Conservation (phyloP, 305 asterid genomes). For the Fraxinus velutina region DNA sequence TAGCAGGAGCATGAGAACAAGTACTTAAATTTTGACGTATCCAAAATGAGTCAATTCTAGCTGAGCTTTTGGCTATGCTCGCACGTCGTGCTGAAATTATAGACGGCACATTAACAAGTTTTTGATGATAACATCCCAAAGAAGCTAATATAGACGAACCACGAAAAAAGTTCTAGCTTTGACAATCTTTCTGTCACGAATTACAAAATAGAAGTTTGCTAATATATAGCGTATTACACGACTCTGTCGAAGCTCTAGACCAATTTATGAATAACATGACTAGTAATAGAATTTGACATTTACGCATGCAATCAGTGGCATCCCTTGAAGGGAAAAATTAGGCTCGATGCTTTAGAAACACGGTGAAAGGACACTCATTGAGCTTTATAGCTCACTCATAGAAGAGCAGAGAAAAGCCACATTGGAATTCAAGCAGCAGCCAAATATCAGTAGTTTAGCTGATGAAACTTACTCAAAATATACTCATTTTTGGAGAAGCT, state of each 20-base stretch:
- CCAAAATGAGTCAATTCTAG: background rate
- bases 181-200: background rate
- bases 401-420: background rate
- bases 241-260: background rate
- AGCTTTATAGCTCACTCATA: background rate
- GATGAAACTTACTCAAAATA: background rate
- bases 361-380: background rate
- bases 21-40: background rate
- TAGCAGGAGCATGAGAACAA: background rate
- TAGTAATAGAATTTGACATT: background rate
- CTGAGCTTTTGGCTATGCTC: background rate
- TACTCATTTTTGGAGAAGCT: background rate
- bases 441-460: background rate
- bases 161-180: background rate
- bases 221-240: background rate
- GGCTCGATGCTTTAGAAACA: background rate
- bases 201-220: background rate
- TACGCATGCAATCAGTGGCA: background rate
- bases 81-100: background rate
- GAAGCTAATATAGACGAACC: background rate
- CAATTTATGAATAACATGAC: background rate
- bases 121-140: background rate
- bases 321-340: background rate
- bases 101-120: background rate
- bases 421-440: background rate